Evolutionary conservation across 495 filamentous ascomycete species (phyloP), one percentile per base, ranked within the genome.

Genomic region (Neurospora tetraspora): DNA sequence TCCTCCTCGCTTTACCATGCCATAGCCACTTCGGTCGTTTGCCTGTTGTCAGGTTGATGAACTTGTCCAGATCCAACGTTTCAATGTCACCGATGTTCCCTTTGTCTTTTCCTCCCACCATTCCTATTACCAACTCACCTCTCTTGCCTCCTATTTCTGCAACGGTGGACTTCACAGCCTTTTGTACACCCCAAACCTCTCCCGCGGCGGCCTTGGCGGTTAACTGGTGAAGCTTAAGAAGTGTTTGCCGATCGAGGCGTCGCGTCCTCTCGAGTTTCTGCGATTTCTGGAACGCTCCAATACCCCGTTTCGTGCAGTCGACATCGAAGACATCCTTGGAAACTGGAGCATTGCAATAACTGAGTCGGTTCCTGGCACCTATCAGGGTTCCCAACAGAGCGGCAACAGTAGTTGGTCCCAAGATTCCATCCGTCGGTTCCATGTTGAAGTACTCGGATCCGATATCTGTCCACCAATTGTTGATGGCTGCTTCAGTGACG

Each of bases 391-490:
- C 96, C 23, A 99, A 82, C 36, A 99, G 81, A 4, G 92, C 96
- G 34, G 94, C 91, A 16, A 98, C 94, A 1, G 93, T 98, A 0
- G 94, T 97, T 4, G 96, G 94, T 0, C 96, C 96, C 8, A 99
- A 82, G 38, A 94, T 92, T 14, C 94, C 94, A 80, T 99, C 96
- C 27, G 89, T 92, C 3, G 96, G 96, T 80, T 98, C 96, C 27
- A 93, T 85, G 71, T 93, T 96, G 82, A 94, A 97, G 73, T 93
- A 87, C 68, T 98, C 94, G 0, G 91, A 91, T 5, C 96, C 96
- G 59, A 98, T 91, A 75, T 98, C 93, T 3, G 91, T 89, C 96
- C 96, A 99, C 96, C 96, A 99, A 80, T 97, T 92, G 74, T 89
- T 91, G 77, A 99, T 90, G 4, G 94, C 93, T 72, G 87, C 89